These are phyloP conservation scores for Neofusicoccum kwambonambiense DNA, from an alignment of 2,329 filamentous ascomycete species.

Conservation along the genomic window DNA sequence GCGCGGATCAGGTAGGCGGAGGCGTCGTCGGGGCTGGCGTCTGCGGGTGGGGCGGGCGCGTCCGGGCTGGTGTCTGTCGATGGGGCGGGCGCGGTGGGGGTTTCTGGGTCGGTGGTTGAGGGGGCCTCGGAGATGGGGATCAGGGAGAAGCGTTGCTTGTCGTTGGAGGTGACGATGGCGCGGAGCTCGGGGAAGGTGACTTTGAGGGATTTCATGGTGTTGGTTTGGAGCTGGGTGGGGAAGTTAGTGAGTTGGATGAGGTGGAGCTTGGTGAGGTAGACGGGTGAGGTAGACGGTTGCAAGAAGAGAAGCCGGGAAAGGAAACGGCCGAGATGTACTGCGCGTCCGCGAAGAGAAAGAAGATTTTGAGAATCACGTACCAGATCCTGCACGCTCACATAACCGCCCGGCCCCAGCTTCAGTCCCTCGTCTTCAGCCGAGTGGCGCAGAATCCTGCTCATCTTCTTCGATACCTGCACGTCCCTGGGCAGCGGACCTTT, in stretches of 20 bases:
- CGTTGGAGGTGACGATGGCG: slow-evolving; percentile 67
- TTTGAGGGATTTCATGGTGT: slow-evolving; percentile 64
- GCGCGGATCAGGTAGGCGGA: slow-evolving; percentile 83
- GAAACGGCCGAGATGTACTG: background rate
- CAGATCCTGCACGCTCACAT: slow-evolving; percentile 59
- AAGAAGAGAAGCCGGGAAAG: background rate
- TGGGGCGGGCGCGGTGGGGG: background rate
- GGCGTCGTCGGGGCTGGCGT: slow-evolving; percentile 21
- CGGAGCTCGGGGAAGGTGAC: slow-evolving; percentile 75
- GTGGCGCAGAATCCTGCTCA: slow-evolving; percentile 60
- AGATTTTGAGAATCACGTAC: slow-evolving; percentile 37
- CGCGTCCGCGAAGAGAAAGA: background rate
- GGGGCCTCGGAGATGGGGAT: slow-evolving; percentile 50
- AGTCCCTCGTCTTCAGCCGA: slow-evolving; percentile 61
- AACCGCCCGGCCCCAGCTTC: slow-evolving; percentile 58
- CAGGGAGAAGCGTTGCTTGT: slow-evolving; percentile 88
- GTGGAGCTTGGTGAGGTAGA: too few relatives aligned
- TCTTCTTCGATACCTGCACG: slow-evolving; percentile 48
- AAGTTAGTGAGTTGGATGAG: background rate
- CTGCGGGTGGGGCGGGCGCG: slow-evolving; percentile 4
- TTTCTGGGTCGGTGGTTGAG: background rate
- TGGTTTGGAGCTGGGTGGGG: slow-evolving; percentile 52
- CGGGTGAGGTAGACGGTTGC: too few relatives aligned
- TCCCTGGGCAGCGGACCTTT: slow-evolving; percentile 34
- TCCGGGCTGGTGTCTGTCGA: background rate